Evolutionary conservation across 176 grass and related monocot genomes (phyloP), one percentile per base, ranked within the genome.

Genomic region (Carex kokanica): DNA sequence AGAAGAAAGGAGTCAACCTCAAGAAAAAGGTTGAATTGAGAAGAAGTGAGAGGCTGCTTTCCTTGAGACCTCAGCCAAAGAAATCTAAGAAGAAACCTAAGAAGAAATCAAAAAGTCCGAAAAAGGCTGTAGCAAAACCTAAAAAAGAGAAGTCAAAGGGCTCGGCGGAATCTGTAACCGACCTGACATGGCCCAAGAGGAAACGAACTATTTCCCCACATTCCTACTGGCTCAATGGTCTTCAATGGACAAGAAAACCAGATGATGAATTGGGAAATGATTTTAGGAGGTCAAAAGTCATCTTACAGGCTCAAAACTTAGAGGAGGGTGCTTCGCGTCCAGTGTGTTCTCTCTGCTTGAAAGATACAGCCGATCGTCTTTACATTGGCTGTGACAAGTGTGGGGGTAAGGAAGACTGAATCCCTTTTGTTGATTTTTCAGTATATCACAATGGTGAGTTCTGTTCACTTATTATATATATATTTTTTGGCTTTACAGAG

Each of bases 171-270:
- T 78, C 74, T 4, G 81, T 91, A 61, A 86, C 55, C 83, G 36
- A 81, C 21, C 31, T 84, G 57, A 83, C 45, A 41, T 90, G 81
- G 81, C 27, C n/a, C 68, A 99, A 92, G 84, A 93, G 88, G 81
- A 97, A 93, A 66, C 93, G 97, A 83, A 99, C 91, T 75, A 66
- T 64, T 83, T 88, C 65, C 18, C 88, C 91, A 80, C 84, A 92
- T 85, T 88, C 97, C 8, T 95, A 92, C 89, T 99, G 97, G 97
- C 86, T 93, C 70, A 90, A 96, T 90, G 97, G 97, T 18, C 89
- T 99, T 87, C 77, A 78, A 52, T 99, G 86, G 89, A 90, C 89
- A 74, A 79, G 86, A 36, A 96, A 85, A 80, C 27, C 60, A 83
- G 88, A 92, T 68, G 89, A 93, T 81, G 97, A 90, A 70, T 86